Evolutionary conservation across 228 moss, liverwort and hornwort genomes (phyloP), one percentile per base, ranked within the genome.

Genomic region (Sphagnum magellanicum): DNA sequence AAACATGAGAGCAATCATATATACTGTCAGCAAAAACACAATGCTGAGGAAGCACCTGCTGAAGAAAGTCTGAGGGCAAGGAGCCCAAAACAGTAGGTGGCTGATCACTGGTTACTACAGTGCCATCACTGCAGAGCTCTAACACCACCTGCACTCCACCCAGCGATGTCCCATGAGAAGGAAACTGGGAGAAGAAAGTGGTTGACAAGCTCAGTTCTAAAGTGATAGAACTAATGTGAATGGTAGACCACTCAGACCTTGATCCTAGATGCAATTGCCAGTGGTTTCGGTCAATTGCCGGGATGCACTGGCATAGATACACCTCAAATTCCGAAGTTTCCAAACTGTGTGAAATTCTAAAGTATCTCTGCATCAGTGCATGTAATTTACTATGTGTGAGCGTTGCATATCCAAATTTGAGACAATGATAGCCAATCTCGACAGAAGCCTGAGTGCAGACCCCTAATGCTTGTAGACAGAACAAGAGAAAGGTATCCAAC

Each of bases 41-140:
- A 32, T 32, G 32, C 32, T 32, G 32, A 74, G 63, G 46, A 68
- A 10, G 68, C 48, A 91, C 96, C 93, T 94, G 87, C 59, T 90
- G 74, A 68, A 93, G 78, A 75, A 90, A 98, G 58, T 94, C 85
- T 68, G 81, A 75, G 59, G 90, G 82, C 74, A 98, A 76, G 59
- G 79, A 64, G 55, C 86, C 86, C 62, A 93, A 70, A 52, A 80
- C 79, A 64, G 87, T 64, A 68, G 98, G 90, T 0, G 98, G 98
- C 70, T 92, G 94, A 74, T 94, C 98, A 72, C 90, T 86, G 50
- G 98, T 90, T 53, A 75, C 81, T 46, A 90, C 81, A 52, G 92
- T 79, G 59, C 94, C 94, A 83, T 89, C 76, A 47, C 71, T 62
- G 53, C 63, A 76, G 67, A 98, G 71, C 73, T 91, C 94, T 53